Conservation (phyloP, 352 stramenopile species). For the Globisporangium nagaii region DNA sequence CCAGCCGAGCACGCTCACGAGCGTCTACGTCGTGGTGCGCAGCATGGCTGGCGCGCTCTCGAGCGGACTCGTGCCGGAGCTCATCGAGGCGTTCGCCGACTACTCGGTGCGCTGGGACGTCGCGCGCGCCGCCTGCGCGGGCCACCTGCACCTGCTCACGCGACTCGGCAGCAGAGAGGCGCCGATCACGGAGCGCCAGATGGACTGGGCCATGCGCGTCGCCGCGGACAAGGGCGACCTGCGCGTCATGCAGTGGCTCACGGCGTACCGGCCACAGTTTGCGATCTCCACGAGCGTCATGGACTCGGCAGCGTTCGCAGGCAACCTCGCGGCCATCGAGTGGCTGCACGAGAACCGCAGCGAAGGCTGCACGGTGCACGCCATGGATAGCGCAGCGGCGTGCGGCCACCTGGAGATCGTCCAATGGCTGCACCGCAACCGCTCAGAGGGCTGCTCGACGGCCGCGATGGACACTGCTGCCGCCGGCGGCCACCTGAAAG, state of each 20-base stretch:
- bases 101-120: constrained; percentile 4
- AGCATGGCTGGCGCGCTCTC: constrained; percentile 22
- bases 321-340: constrained; percentile 43
- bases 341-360: constrained; percentile 50
- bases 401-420: constrained; percentile 53
- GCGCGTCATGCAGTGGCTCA: constrained; percentile 31
- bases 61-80: constrained; percentile 23
- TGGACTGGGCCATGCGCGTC: constrained; percentile 25
- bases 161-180: not conserved
- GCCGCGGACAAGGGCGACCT: constrained; percentile 37
- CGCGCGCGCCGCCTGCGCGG: constrained; percentile 1
- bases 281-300: constrained; percentile 40
- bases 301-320: constrained; percentile 64
- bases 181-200: constrained; percentile 3
- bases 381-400: constrained; percentile 57
- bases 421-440: constrained; percentile 46
- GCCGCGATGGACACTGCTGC: constrained; percentile 60
- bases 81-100: constrained; percentile 8
- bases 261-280: constrained; percentile 20
- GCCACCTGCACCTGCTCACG: constrained; percentile 6
- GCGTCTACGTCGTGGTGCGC: constrained; percentile 34
- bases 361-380: constrained; percentile 50
- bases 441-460: constrained; percentile 49
- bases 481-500: constrained; percentile 38
- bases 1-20: constrained; percentile 20